phyloP scores from a whole-genome alignment of 176 grass and related monocot species.

The Musa schizocarpa region DNA sequence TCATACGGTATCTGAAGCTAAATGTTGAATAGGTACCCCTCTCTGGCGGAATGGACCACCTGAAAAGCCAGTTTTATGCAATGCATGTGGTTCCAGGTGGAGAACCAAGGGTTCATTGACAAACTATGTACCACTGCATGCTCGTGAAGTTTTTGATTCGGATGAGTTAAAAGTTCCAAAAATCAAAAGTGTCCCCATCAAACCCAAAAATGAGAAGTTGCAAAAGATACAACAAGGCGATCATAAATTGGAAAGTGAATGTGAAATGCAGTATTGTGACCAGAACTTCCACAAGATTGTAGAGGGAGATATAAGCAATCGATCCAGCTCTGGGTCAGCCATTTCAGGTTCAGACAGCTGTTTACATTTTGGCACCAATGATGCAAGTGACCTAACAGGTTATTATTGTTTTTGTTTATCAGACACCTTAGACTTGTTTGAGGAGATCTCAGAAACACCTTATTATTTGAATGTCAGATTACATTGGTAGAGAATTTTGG shows the following conservation, averaged over 20 bases:
- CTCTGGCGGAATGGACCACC: slow-evolving; percentile 44
- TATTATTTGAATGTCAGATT: background rate
- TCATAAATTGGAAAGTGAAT: background rate
- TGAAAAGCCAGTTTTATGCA: slow-evolving; percentile 47
- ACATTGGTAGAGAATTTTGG: background rate
- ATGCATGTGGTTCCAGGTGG: slow-evolving; percentile 49
- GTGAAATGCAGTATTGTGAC: slow-evolving; percentile 13
- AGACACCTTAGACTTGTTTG: background rate
- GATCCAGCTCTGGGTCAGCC: slow-evolving; percentile 33
- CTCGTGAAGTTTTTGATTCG: slow-evolving; percentile 24
- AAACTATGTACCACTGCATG: slow-evolving; percentile 36
- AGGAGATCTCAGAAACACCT: background rate
- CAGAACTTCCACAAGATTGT: slow-evolving; percentile 28
- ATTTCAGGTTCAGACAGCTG: slow-evolving; percentile 34
- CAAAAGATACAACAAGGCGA: slow-evolving; percentile 8
- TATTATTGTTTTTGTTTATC: background rate
- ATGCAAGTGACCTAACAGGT: slow-evolving; percentile 35
- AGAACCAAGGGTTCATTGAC: slow-evolving; percentile 41
- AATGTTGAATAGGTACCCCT: slow-evolving; percentile 37
- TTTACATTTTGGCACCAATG: slow-evolving; percentile 16
- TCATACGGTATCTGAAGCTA: slow-evolving; percentile 1
- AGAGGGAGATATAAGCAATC: slow-evolving; percentile 30
- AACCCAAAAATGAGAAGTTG: slow-evolving; percentile 25
- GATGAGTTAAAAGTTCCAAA: slow-evolving; percentile 27
- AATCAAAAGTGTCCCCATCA: slow-evolving; percentile 22